phyloP scores from a whole-genome alignment of 345 rosid species.

The Moricandia moricandioides region DNA sequence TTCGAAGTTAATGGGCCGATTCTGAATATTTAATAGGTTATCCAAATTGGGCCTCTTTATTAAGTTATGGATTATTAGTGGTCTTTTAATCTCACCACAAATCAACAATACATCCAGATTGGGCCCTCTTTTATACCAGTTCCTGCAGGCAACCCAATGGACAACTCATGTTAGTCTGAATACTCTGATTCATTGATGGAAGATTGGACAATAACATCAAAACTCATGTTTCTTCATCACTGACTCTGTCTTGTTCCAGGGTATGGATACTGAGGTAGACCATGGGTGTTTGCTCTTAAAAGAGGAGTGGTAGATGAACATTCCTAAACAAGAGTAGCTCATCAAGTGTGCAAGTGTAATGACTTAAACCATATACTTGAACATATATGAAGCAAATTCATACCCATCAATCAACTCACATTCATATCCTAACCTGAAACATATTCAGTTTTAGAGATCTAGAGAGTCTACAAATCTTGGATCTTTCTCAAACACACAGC shows the following conservation, averaged over 20 bases:
- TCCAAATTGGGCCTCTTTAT: constrained; percentile 7
- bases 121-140: background rate
- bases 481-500: background rate
- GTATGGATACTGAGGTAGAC: constrained; percentile 27
- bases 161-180: constrained; percentile 61
- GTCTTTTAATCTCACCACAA: background rate
- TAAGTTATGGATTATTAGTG: background rate
- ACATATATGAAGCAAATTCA: background rate
- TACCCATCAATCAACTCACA: background rate
- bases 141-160: constrained; percentile 28
- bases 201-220: background rate
- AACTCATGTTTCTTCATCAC: constrained; percentile 2
- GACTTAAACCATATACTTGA: constrained; percentile 1
- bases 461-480: background rate
- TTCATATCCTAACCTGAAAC: background rate
- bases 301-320: background rate
- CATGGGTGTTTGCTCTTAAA: background rate
- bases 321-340: constrained; percentile 18
- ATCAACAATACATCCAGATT: background rate
- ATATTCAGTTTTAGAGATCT: background rate
- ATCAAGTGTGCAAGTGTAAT: constrained; percentile 9
- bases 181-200: background rate
- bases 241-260: constrained; percentile 20
- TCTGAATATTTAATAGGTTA: background rate
- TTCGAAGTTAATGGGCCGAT: background rate